Evolutionary conservation across 805 yeast species (phyloP), one percentile per base, ranked within the genome.

Genomic region (Kluyveromyces wickerhamii): DNA sequence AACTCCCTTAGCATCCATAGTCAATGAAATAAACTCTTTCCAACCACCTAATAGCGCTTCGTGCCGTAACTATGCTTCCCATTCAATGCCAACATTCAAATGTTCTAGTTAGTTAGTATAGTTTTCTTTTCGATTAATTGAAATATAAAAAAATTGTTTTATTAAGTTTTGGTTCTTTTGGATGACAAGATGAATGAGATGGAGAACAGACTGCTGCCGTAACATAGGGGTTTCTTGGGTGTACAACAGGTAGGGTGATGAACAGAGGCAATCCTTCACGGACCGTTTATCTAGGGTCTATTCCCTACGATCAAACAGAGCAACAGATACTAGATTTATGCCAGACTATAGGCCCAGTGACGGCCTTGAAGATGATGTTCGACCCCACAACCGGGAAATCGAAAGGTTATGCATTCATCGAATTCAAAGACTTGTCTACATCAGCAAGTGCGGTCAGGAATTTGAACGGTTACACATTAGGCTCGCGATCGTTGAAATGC

Each of bases 251-350:
- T 21, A 21, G 23, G 12, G 17, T 19, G 19, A 30, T 30, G 33
- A 30, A 30, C 17, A 30, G 33, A 21, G 33, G 33, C 9, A 21
- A 30, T 13, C 60, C 59, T 13, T 49, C 59, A 4, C 42, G 59
- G 38, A 73, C 72, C 21, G 80, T 86, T 2, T 82, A 82, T 49
- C 73, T 88, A 27, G 94, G 95, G 3, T 79, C 85, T 11, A 82
- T 89, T 24, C 97, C 97, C 1, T 86, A 78, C 53, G 96, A 89
- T 50, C 86, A 83, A 51, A 83, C 96, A 0, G 97, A 89, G 54
- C 94, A 86, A 48, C 96, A 88, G 56, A 79, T 89, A n/a, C 60
- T 74, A 45, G 94, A 84, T 43, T 74, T 89, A 10, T 94, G 94
- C 41, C 67, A 70, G 38, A 77, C 94, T 2, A 92, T 85, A 2